phyloP scores from a whole-genome alignment of 2,329 filamentous ascomycete genomes.

The Ceratocystis diversiconidia region DNA sequence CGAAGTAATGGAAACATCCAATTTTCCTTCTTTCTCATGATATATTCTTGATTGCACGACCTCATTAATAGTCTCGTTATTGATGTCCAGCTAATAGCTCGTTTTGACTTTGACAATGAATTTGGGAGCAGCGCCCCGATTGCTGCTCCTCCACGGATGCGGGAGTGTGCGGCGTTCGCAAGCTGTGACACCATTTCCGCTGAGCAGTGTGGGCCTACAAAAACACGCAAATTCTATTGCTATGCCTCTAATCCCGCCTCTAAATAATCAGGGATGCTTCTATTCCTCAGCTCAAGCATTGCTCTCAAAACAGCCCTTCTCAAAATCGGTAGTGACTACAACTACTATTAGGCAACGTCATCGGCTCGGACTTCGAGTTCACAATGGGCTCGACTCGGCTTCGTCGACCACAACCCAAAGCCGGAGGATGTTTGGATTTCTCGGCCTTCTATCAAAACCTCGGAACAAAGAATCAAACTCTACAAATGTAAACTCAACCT shows the following conservation, averaged over 20 bases:
- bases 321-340: not conserved
- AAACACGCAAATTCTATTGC: not conserved
- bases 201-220: not conserved
- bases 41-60: not conserved
- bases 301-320: not conserved
- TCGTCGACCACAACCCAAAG: not conserved
- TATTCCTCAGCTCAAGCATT: not conserved
- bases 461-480: constrained; percentile 7
- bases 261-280: not conserved
- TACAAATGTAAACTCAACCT: not conserved
- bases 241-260: not conserved
- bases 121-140: constrained; percentile 35
- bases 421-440: constrained; percentile 10
- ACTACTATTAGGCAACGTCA: not conserved
- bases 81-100: constrained; percentile 3
- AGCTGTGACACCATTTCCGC: not conserved
- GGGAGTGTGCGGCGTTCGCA: constrained; percentile 1
- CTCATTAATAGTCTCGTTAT: not conserved
- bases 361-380: not conserved
- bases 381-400: not conserved
- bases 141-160: constrained; percentile 30
- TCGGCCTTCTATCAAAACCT: constrained; percentile 1
- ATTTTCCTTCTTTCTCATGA: constrained; percentile 1
- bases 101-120: constrained; percentile 30
- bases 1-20: not conserved